phyloP scores from a whole-genome alignment of 1,139 yeast species.

The Hanseniaspora gamundiae region DNA sequence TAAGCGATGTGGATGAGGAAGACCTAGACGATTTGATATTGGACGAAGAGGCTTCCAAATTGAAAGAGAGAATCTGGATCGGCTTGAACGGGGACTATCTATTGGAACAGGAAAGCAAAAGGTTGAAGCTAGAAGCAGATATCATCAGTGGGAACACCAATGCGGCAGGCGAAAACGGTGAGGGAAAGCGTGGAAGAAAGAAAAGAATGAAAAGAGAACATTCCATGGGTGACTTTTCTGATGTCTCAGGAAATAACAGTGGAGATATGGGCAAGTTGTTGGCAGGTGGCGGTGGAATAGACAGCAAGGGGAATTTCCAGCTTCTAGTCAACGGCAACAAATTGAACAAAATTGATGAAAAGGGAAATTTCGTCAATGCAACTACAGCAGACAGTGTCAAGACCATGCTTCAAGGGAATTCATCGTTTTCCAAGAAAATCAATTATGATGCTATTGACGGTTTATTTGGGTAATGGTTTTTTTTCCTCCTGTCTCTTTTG shows the following conservation, averaged over 20 bases:
- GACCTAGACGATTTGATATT: conserved; percentile 53
- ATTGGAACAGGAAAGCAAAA: conserved; percentile 72
- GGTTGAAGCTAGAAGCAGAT: conserved; percentile 80
- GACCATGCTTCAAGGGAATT: conserved; percentile 53
- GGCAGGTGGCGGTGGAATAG: conserved; percentile 14
- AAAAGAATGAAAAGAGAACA: conserved; percentile 17
- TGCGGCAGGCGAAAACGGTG: conserved; percentile 24
- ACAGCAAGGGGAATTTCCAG: conserved; percentile 19
- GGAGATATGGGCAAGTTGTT: conserved; percentile 10
- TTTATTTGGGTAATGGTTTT: conserved; percentile 35
- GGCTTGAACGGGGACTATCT: conserved; percentile 79
- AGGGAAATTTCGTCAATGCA: conserved; percentile 33
- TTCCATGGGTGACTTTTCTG: background rate
- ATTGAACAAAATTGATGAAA: conserved; percentile 28
- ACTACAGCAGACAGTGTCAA: conserved; percentile 63
- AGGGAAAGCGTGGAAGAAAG: conserved; percentile 1
- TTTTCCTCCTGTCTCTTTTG: background rate
- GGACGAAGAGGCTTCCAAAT: conserved; percentile 49
- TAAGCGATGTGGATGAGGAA: conserved; percentile 74
- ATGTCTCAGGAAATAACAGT: conserved; percentile 17
- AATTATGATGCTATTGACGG: conserved; percentile 69
- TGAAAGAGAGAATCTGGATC: conserved; percentile 78
- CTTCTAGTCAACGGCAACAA: conserved; percentile 25
- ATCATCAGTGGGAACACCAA: conserved; percentile 61
- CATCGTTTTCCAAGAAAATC: conserved; percentile 66